Conservation (phyloP, 2,329 filamentous ascomycete genomes). For the Juglanconis sp. region DNA sequence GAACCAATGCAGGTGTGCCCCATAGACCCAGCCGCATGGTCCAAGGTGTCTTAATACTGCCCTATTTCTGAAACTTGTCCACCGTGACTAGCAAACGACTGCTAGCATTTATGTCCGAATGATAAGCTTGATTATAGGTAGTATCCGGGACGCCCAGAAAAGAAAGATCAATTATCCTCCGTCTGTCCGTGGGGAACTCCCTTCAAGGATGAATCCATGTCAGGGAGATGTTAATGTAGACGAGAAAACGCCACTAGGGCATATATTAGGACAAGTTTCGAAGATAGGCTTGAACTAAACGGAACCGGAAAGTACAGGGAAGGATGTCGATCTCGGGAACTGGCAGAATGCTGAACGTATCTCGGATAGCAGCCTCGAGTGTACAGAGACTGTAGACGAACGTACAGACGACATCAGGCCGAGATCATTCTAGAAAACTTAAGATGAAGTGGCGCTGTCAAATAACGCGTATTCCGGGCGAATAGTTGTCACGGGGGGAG, state of each 20-base stretch:
- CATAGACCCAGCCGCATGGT: background rate
- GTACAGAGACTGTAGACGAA: background rate
- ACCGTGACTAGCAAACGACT: background rate
- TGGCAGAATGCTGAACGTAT: constrained; percentile 4
- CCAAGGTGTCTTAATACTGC: background rate
- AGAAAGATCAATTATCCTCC: background rate
- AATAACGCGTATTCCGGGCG: background rate
- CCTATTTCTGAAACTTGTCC: background rate
- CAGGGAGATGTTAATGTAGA: background rate
- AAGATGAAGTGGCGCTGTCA: background rate
- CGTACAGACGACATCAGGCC: background rate
- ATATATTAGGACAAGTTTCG: background rate
- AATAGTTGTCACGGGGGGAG: background rate
- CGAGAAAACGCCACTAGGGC: background rate
- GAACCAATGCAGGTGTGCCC: background rate
- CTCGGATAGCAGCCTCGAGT: constrained; percentile 1
- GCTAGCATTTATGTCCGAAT: background rate
- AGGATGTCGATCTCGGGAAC: constrained; percentile 1
- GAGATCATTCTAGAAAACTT: background rate
- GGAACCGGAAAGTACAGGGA: background rate
- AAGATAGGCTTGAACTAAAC: background rate
- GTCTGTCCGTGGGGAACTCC: background rate
- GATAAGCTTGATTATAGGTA: background rate
- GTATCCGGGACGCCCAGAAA: background rate
- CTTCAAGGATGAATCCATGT: background rate